Evolutionary conservation across 306 rosid species (phyloP), one percentile per base, ranked within the genome.

Genomic region (Carpinus viminea): DNA sequence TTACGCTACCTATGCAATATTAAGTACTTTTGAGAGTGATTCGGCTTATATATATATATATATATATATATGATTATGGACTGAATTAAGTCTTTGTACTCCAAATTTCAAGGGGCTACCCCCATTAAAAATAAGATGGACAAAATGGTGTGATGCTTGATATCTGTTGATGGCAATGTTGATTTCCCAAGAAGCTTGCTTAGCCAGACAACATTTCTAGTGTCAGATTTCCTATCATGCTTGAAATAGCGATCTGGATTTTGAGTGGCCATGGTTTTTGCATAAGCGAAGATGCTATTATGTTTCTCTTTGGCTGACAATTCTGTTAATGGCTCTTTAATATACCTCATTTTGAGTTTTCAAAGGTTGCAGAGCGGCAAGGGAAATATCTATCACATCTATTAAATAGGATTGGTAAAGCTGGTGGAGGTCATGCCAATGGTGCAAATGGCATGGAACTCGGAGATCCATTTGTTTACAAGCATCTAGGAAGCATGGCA

Each of bases 401-500:
- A 70, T 57, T 95, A 79, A 95, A 95, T 89, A 90, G 54, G 62
- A 85, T 95, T 62, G 97, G 98, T 38, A 69, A 88, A 84, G 85
- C 74, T 66, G 89, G 91, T n/a, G 97, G 97, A 31, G 96, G 93
- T 24, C 87, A 77, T 9, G 97, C 98, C 61, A 76, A 85, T 77
- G 51, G 83, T 21, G 82, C 79, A 53, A 86, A 80, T 64, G 97
- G 88, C 59, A 21, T 81, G 7, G 90, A 86, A 1, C 80, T 85
- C 5, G 97, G 92, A 56, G 82, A 83, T 5, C 98, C 87, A 41
- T 95, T 95, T 87, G 98, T 90, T 70, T 93, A 91, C 93, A 90
- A 69, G 91, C 98, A 93, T 79, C 85, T 95, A 6, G 99, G 99
- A 74, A 91, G 99, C 89, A 93, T 95, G 99, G 99, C 99, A 51